phyloP scores from a whole-genome alignment of 495 filamentous ascomycete genomes.

The Glonium stellatum region DNA sequence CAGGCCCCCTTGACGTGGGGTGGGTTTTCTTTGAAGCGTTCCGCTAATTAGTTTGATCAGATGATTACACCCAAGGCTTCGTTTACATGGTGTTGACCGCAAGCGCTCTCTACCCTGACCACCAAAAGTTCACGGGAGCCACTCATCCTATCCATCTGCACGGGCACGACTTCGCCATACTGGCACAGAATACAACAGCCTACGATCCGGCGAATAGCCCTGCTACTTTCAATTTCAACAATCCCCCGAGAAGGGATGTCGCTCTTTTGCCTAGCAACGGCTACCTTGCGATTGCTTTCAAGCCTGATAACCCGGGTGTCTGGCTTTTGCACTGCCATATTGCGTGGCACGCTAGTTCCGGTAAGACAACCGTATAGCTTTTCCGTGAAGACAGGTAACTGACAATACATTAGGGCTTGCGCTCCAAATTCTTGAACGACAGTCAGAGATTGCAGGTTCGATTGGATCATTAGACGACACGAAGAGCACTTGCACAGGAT shows the following conservation, averaged over 20 bases:
- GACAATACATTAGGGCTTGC: too few species aligned
- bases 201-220: constrained; percentile 16
- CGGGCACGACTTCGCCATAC: constrained; percentile 34
- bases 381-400: too few species aligned
- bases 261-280: constrained; percentile 29
- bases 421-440: too few species aligned
- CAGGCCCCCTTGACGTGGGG: too few species aligned
- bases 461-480: too few species aligned
- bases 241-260: constrained; percentile 31
- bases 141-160: constrained; percentile 31
- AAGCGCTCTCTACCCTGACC: neutral
- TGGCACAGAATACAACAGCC: constrained; percentile 12
- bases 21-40: neutral
- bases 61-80: constrained; percentile 16
- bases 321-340: constrained; percentile 35
- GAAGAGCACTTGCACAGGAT: too few species aligned
- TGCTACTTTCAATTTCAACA: constrained; percentile 15
- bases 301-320: constrained; percentile 31
- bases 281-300: constrained; percentile 33
- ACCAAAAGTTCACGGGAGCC: neutral
- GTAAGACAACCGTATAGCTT: too few species aligned
- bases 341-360: constrained; percentile 26
- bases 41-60: neutral
- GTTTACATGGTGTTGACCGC: constrained; percentile 20
- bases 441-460: too few species aligned